These are phyloP conservation scores for Hypholoma sublateritium DNA, from an alignment of 768 basidiomycete species.

Conservation along the genomic window DNA sequence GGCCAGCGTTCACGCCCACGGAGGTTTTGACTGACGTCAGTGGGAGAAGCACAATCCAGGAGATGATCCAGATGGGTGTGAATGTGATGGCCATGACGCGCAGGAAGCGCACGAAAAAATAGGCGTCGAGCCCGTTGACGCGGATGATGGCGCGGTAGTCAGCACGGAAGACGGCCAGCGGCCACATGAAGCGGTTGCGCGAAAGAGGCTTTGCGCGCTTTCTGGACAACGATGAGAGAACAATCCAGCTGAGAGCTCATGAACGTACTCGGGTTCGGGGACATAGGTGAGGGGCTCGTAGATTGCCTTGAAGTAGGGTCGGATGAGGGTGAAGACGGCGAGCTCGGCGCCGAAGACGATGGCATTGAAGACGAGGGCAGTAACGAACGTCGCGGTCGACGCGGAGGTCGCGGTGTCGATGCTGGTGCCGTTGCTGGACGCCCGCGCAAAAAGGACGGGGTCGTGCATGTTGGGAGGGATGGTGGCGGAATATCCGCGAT, in stretches of 20 bases:
- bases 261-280: conserved; percentile 39
- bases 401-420: conserved; percentile 48
- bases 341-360: conserved; percentile 73
- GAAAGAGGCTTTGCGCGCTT: conserved; percentile 60
- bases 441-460: background rate
- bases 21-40: conserved; percentile 57
- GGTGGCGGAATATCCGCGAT: background rate
- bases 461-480: conserved; percentile 14
- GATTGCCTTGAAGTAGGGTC: conserved; percentile 83
- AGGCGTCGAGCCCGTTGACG: conserved; percentile 86
- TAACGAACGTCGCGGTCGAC: conserved; percentile 77
- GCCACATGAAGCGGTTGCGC: conserved; percentile 59
- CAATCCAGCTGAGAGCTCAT: background rate
- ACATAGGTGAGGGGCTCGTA: conserved; percentile 86
- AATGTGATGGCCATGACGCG: conserved; percentile 82
- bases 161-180: conserved; percentile 56
- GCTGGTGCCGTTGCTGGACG: conserved; percentile 33
- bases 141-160: conserved; percentile 62
- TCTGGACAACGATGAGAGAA: conserved; percentile 27
- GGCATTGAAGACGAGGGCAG: conserved; percentile 83
- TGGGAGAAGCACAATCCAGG: conserved; percentile 86
- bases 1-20: conserved; percentile 45
- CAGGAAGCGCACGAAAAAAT: conserved; percentile 89
- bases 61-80: conserved; percentile 88
- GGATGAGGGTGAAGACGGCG: conserved; percentile 74